Evolutionary conservation across 1,139 yeast genomes (phyloP).

Genomic region (Hansenula lynferdii): DNA sequence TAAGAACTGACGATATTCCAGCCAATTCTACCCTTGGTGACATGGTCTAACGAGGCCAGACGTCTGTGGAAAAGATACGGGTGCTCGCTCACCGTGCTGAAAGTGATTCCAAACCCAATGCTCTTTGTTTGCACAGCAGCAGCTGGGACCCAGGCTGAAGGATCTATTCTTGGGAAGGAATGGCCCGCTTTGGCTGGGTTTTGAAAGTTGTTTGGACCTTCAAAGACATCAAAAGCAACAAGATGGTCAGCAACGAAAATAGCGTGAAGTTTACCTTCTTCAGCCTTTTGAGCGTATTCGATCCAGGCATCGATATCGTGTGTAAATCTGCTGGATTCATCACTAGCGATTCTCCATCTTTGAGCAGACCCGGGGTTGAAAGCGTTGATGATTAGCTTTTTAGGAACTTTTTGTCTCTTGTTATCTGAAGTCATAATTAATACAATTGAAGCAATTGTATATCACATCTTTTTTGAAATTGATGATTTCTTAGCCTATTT

Average conservation of each 20-base stretch:
- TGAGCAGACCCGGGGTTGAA: no score
- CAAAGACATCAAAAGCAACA: conserved; percentile 35
- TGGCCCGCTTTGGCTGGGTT: conserved; percentile 33
- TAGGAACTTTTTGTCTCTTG: no score
- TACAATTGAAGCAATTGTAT: no score
- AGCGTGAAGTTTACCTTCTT: conserved; percentile 35
- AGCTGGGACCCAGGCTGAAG: conserved; percentile 29
- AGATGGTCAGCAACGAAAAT: conserved; percentile 37
- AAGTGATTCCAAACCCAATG: conserved; percentile 34
- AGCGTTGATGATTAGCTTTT: no score
- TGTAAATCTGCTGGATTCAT: conserved; percentile 27
- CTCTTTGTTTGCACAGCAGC: conserved; percentile 35
- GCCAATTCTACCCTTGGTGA: conserved; percentile 36
- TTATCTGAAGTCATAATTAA: no score
- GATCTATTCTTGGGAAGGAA: conserved; percentile 32
- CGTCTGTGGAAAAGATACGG: conserved; percentile 37
- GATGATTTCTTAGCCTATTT: no score
- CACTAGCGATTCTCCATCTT: conserved; percentile 40
- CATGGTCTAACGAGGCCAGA: conserved; percentile 35
- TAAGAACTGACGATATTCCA: conserved; percentile 38
- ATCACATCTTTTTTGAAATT: no score
- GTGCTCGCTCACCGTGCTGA: conserved; percentile 34
- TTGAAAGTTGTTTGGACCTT: conserved; percentile 20
- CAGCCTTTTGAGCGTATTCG: conserved; percentile 32
- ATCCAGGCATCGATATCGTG: conserved; percentile 36